Evolutionary conservation across 345 rosid genomes (phyloP), one percentile per base, ranked within the genome.

Genomic region (Toxicodendron radicans): DNA sequence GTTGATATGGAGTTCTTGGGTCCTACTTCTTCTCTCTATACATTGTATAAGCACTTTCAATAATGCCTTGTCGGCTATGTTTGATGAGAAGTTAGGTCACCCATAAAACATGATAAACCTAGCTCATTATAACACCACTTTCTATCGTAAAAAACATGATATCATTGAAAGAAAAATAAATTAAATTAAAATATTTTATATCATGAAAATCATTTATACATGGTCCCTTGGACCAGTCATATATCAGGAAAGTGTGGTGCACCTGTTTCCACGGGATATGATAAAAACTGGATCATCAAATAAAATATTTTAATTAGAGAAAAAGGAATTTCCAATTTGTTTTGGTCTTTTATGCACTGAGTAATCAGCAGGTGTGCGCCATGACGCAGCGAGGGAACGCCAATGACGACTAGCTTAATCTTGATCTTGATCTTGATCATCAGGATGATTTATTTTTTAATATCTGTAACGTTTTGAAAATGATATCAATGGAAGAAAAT

Each of bases 51-150:
- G 80, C 88, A 84, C 88, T 84, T 87, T 59, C 93, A 81, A 89
- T 89, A 87, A 84, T 89, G 91, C 88, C 77, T 81, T 89, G 93
- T 89, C 91, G 93, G 91, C 87, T 81, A 69, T 73, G 70, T 78
- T 9, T 78, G 75, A 79, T 71, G 56, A 72, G 74, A 74, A 85
- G 89, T 89, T 85, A 83, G 87, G 91, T 84, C 87, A 85, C 87
- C 89, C 78, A 79, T 54, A 81, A 72, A 74, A 67, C 86, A 82
- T 81, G 85, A 83, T 81, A 38, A 76, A 45, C 64, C 84, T 57
- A 46, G 38, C 13, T 59, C 43, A 30, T 30, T 48, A 58, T 46
- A 17, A 16, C 58, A 18, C 58, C 57, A 71, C 57, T 56, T 71
- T 71, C 66, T 27, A 18, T 46, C 16, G 5, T 45, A 10, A 5